Base-by-base conservation (phyloP, 2,329 filamentous ascomycete genomes). In the Penicillium sp. region DNA sequence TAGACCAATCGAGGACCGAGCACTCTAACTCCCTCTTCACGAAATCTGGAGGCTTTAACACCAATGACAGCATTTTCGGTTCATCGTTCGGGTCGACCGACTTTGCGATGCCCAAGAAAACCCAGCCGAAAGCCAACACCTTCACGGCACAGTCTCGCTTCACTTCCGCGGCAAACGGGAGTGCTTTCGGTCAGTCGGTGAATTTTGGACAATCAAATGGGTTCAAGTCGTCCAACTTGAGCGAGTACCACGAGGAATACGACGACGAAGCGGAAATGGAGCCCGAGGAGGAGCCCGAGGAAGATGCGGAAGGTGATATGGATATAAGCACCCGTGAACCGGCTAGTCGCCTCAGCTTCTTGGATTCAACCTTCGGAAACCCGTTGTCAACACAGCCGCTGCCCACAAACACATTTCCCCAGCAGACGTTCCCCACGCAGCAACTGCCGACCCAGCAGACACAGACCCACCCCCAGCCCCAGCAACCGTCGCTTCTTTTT, bases 1-100 rank as follows among this genome's bases (percentile, higher is more conserved):
- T 79, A 53, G 73, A 41, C 12, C 22, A 71, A 25, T 63, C 69
- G 57, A 57, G 67, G 55, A 69, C 73, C 58, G 63, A 70, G 35
- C 57, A 58, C 51, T 70, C 68, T 8, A 69, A 78, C 58, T 69
- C 70, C 41, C 58, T 75, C 22, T 72, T 77, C 60, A 69, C 67
- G 43, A 67, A 71, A 55, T 72, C 73, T 5, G 67, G 69, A 6
- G 67, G 71, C 26, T 68, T 75, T 43, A 67, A 72, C 22, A 67
- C 63, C 41, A 66, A 68, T 55, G 68, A 73, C 47, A 72, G 73
- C 56, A 69, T 75, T 55, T 67, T 77, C 43, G 66, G 69, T 15
- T 73, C 72, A 8, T 72, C 71, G 6, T 70, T 74, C 26, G 69
- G 67, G 33, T 73, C 73, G 41, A 65, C 65, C 37, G 65, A 70